Base-by-base conservation (phyloP, 1,139 yeast species). In the Taphrina wiesneri region DNA sequence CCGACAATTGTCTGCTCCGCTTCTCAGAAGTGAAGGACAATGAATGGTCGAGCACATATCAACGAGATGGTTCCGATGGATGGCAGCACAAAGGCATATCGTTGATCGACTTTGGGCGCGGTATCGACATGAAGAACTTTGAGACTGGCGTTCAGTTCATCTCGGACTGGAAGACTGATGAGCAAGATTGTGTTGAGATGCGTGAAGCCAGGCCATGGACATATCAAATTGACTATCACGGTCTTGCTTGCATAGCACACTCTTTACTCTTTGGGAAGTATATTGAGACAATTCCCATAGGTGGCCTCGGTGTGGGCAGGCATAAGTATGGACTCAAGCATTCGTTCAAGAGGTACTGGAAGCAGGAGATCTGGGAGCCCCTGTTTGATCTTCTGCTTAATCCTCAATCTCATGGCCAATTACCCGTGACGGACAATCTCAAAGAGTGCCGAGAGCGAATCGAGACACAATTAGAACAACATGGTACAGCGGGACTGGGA, bases 1-100 rank as follows among this genome's bases (percentile, higher is more conserved):
- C 96, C 0, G 96, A 90, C 69, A 91, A 91, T 73, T 88, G 95
- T 70, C 88, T 92, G 96, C 74, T 90, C 0, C 76, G 88, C 49
- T 80, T 89, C 51, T 78, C 62, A 70, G 68, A 57, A 62, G 71
- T 66, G 49, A 78, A 75, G 56, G 67, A 65, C 34, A 69, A 56
- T 71, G 71, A 63, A 71, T 67, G 71, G 72, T 4, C 49, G 59
- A 13, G 69, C 70, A 56, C 70, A 9, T 82, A 78, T 70, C 71
- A 72, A 56, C 70, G 76, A 13, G 73, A 75, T 30, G 83, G 83
- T 0, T 68, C 72, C 5, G 69, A 75, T 56, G 83, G 82, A 1
- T 86, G 91, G 90, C 69, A 74, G 23, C 72, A 75, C 1, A 83
- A 83, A 70, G 88, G 91, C 25, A 74, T 90, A 3, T 81, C 83